Evolutionary conservation across 2,329 filamentous ascomycete genomes (phyloP).

Genomic region (Trichothecium roseum): DNA sequence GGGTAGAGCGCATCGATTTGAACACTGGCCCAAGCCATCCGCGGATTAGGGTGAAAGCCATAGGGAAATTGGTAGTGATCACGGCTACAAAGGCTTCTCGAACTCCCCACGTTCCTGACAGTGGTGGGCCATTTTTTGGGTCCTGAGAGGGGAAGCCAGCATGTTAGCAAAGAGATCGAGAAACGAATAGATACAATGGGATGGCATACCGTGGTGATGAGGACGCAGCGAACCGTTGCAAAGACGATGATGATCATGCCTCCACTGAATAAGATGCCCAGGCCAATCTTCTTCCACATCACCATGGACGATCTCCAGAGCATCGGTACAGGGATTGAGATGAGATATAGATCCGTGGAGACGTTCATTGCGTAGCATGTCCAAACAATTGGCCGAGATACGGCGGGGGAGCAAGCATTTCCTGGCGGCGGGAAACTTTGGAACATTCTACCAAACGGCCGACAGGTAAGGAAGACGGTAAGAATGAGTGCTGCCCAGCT

Average conservation of each 20-base stretch:
- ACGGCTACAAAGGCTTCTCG: slow-evolving; percentile 24
- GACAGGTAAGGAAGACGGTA: slow-evolving; percentile 23
- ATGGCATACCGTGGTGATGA: slow-evolving; percentile 22
- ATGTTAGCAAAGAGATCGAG: not conserved
- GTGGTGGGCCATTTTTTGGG: slow-evolving; percentile 6
- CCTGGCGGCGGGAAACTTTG: slow-evolving; percentile 15
- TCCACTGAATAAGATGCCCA: slow-evolving; percentile 43
- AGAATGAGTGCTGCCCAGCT: slow-evolving; percentile 22
- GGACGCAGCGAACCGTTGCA: slow-evolving; percentile 40
- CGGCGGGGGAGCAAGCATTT: slow-evolving; percentile 27
- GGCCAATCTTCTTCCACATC: slow-evolving; percentile 37
- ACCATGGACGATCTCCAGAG: slow-evolving; percentile 40
- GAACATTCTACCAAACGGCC: slow-evolving; percentile 14
- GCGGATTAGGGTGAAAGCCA: slow-evolving; percentile 10
- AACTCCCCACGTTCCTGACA: slow-evolving; percentile 6
- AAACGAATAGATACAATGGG: not conserved
- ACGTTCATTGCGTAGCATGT: slow-evolving; percentile 28
- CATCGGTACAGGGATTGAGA: slow-evolving; percentile 34
- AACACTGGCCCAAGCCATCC: slow-evolving; percentile 14
- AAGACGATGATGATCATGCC: slow-evolving; percentile 45
- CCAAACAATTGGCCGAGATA: slow-evolving; percentile 20
- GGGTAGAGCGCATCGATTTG: slow-evolving; percentile 12
- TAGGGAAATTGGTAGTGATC: slow-evolving; percentile 25
- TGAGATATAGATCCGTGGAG: slow-evolving; percentile 26
- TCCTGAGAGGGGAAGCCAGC: slow-evolving; percentile 3